phyloP scores from a whole-genome alignment of 2,329 filamentous ascomycete species.

The Fusarium sp. region DNA sequence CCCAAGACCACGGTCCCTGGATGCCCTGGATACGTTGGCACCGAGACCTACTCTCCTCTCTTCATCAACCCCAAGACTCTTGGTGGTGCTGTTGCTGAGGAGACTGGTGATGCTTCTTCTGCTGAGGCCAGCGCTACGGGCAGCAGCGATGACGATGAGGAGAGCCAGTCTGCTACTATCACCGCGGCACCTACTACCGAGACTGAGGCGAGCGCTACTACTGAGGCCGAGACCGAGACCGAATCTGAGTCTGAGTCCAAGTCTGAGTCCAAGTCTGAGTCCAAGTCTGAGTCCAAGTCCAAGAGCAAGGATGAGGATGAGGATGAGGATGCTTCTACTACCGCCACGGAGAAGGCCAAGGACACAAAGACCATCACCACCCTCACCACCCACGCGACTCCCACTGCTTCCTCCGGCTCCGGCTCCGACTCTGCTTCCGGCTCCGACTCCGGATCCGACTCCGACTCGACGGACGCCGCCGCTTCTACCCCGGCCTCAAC shows the following conservation, averaged over 20 bases:
- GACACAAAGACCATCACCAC: constrained; percentile 31
- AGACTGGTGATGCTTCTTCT: constrained; percentile 15
- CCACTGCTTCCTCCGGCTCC: constrained; percentile 22
- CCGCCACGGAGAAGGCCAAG: constrained; percentile 16
- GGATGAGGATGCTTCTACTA: constrained; percentile 9
- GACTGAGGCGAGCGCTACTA: constrained; percentile 13
- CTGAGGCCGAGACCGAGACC: constrained; percentile 14
- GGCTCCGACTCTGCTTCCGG: constrained; percentile 28
- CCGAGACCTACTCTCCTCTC: constrained; percentile 66
- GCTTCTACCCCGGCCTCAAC: constrained; percentile 36
- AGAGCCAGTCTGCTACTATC: constrained; percentile 29
- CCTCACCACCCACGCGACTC: constrained; percentile 24
- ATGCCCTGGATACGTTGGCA: constrained; percentile 69
- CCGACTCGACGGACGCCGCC: constrained; percentile 29
- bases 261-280: constrained; percentile 2
- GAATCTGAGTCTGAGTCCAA: constrained; percentile 13
- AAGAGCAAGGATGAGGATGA: constrained; percentile 12
- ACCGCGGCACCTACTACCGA: constrained; percentile 40
- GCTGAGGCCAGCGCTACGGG: constrained; percentile 2
- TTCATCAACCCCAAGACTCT: constrained; percentile 60
- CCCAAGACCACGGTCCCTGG: constrained; percentile 75
- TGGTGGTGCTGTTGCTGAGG: constrained; percentile 15
- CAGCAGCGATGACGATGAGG: constrained; percentile 2
- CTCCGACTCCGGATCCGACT: constrained; percentile 32
- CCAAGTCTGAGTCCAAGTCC: constrained; percentile 10